These are phyloP conservation scores for Wickerhamomyces subpelliculosus DNA, from an alignment of 805 yeast species.

Conservation along the genomic window DNA sequence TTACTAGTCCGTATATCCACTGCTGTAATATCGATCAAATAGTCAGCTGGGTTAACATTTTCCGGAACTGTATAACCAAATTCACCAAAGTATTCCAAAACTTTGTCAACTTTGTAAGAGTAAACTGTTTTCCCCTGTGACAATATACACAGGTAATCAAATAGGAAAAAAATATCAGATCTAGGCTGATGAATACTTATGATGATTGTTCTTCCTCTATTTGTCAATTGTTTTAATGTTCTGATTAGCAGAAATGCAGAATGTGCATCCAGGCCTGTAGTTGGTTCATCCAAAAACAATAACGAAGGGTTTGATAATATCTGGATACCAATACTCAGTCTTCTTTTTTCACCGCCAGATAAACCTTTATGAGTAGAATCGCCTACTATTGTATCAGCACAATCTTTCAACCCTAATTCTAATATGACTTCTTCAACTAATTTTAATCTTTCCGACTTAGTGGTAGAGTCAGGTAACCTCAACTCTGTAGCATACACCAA, in stretches of 20 bases:
- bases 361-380: slow-evolving; percentile 41
- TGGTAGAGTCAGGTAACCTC: slow-evolving; percentile 42
- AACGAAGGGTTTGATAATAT: slow-evolving; percentile 69
- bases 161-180: slow-evolving; percentile 60
- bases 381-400: slow-evolving; percentile 54
- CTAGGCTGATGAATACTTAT: slow-evolving; percentile 83
- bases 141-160: slow-evolving; percentile 62
- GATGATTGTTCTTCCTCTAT: slow-evolving; percentile 62
- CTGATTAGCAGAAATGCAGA: slow-evolving; percentile 61
- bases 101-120: slow-evolving; percentile 39
- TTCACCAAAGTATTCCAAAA: slow-evolving; percentile 42
- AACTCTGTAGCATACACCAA: slow-evolving; percentile 65
- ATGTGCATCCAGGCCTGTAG: slow-evolving; percentile 79
- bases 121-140: slow-evolving; percentile 54
- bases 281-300: slow-evolving; percentile 79
- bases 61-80: slow-evolving; percentile 40
- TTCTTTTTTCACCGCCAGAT: slow-evolving; percentile 80
- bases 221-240: slow-evolving; percentile 52
- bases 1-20: slow-evolving; percentile 37
- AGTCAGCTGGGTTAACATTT: slow-evolving; percentile 56
- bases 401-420: slow-evolving; percentile 60
- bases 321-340: slow-evolving; percentile 75
- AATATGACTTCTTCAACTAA: slow-evolving; percentile 55
- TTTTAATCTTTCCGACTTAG: slow-evolving; percentile 33
- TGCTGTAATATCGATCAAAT: slow-evolving; percentile 48